Base-by-base conservation (phyloP, 768 basidiomycete species). In the Sporobolomyces roseus region DNA sequence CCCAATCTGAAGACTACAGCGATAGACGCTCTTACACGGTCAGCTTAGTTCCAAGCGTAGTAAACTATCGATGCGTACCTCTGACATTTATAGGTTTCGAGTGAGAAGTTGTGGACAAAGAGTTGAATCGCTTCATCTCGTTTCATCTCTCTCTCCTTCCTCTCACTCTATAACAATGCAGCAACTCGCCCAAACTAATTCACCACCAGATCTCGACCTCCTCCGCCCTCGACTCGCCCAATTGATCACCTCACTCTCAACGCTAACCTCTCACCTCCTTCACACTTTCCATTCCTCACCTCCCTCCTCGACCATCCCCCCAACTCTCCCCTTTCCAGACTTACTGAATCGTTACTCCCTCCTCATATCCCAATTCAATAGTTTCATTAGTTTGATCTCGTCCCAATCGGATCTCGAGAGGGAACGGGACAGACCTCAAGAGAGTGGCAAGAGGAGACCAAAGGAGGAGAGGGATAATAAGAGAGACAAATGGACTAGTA, bases 151-250 rank as follows among this genome's bases (percentile, higher is more conserved):
- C 16, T 25, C 41, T 43, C 41, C 19, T 45, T 7, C 12, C 27
- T 45, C 17, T 3, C 3, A 25, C 25, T 29, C 38, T n/a, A 3
- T 4, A 2, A 30, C 7, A 8, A 58, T 58, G 56, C 41, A 41
- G 17, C 38, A 43, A 27, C 38, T 17, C 29, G 14, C 13, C 41
- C 25, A 58, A 43, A 17, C 14, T 0, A 32, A 10, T 16, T 48
- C 48, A 17, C 48, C 33, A 16, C 64, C 64, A 2, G 63, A 70
- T 46, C 32, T 68, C 12, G 71, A 73, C 53, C 56, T 65, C 9
- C 56, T 73, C 9, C 71, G 71, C 0, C 61, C 63, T 17, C 68
- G 68, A 27, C 71, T 73, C 29, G 71, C 68, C 27, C 55, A 69
- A 38, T 50, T 69, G 14, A 66, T 73, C 61, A 68, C 59, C 56